Evolutionary conservation across 2,329 filamentous ascomycete species (phyloP), one percentile per base, ranked within the genome.

Genomic region (Fusarium begoniae): DNA sequence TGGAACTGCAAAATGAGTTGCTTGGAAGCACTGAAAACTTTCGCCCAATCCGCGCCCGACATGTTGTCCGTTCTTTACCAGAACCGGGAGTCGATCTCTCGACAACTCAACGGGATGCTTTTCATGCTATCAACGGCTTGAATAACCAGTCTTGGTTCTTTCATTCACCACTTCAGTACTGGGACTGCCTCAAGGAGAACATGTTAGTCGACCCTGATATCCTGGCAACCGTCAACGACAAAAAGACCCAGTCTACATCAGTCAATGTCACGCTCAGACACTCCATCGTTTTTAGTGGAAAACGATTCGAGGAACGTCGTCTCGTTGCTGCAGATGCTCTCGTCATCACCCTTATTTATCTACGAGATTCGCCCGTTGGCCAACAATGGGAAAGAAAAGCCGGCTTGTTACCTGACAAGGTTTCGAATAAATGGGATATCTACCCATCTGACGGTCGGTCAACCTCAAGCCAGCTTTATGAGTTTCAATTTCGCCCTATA

Each of bases 261-360:
- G 89, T 93, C 76, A 94, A 95, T 79, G 85, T 94, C 48, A 94
- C 92, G 1, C 83, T 96, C 35, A 89, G 93, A 15, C 93, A 94
- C 77, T 93, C 92, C 5, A 94, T 93, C 59, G 93, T 95, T 24
- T 94, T 96, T 75, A 94, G 93, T 66, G 93, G 93, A n/a, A 95
- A 95, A 79, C 87, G 88, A 8, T 95, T 94, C 74, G 88, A 91
- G 64, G 89, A 93, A 64, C 88, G 90, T 17, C 88, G 85, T 59
- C 85, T 96, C 6, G 84, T 91, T 30, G 92, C 92, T 9, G 93
- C 92, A 3, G 93, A 96, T 83, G 92, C 93, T 6, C 85, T 96
- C 10, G 93, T 96, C 62, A 91, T 96, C 68, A 95, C 93, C 12
- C 83, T 96, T 12, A 88, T 95, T 67, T 92, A 95, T 78, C 88